A percentile compares a stretch with the other conserved stretches of the same genome.
Conservation (phyloP, 2,329 filamentous ascomycete genomes). For the Diplodia scrobiculata region DNA sequence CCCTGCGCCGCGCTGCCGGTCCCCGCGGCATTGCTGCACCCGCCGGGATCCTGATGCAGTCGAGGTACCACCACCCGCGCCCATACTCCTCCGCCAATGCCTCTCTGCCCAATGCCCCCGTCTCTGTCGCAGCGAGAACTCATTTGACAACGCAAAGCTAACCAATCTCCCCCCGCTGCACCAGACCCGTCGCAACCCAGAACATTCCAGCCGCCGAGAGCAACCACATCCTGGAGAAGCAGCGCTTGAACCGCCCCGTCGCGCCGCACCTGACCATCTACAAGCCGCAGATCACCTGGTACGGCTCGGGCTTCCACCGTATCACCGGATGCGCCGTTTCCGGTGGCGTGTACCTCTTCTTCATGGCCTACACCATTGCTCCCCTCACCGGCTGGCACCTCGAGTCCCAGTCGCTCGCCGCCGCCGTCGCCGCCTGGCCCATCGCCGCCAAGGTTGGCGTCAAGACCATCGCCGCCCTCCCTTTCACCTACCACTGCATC, state of each 20-base stretch:
- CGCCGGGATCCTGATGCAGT: constrained; percentile 47
- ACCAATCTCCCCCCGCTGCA: constrained; percentile 7
- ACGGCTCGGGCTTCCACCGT: constrained; percentile 73
- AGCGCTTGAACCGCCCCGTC: constrained; percentile 79
- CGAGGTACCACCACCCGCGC: constrained; percentile 46
- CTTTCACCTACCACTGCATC: constrained; percentile 68
- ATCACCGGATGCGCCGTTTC: constrained; percentile 77
- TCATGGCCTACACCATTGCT: constrained; percentile 75
- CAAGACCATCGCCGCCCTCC: constrained; percentile 63
- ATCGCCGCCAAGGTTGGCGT: constrained; percentile 59
- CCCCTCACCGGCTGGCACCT: constrained; percentile 74
- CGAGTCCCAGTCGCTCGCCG: constrained; percentile 64
- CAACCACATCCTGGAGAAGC: constrained; percentile 70
- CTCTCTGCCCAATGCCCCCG: background rate
- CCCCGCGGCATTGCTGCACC: constrained; percentile 48
- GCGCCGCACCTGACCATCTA: constrained; percentile 86
- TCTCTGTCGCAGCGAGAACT: constrained; percentile 3
- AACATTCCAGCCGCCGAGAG: constrained; percentile 59
- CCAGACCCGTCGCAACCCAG: constrained; percentile 57
- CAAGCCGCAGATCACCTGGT: constrained; percentile 82
- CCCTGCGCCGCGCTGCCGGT: constrained; percentile 46
- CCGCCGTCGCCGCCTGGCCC: constrained; percentile 65
- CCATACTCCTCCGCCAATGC: constrained; percentile 1
- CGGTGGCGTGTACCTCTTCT: constrained; percentile 77
- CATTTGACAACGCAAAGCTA: background rate